phyloP scores from a whole-genome alignment of 768 basidiomycete species.

The Cantharellus anzutake region DNA sequence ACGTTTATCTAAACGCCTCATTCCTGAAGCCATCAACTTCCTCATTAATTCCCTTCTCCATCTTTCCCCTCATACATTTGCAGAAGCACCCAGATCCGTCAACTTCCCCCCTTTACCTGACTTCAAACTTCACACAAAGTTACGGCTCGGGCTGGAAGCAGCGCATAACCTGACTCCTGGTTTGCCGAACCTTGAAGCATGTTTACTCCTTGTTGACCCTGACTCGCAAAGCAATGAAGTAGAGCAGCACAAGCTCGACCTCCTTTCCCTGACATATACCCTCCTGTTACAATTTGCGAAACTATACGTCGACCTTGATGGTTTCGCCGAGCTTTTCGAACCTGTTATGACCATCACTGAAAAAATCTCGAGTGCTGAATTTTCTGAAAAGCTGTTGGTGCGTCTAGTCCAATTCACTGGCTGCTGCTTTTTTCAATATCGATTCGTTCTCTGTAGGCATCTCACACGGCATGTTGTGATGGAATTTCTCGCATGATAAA shows the following conservation, averaged over 20 bases:
- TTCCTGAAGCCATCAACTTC: slow-evolving; percentile 84
- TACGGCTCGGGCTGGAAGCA: slow-evolving; percentile 18
- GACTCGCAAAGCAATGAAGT: slow-evolving; percentile 13
- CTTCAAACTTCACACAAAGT: slow-evolving; percentile 32
- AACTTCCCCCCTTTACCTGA: slow-evolving; percentile 41
- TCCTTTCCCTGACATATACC: slow-evolving; percentile 41
- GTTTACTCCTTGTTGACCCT: slow-evolving; percentile 28
- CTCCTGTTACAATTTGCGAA: slow-evolving; percentile 53
- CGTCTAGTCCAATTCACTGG: slow-evolving; percentile 6
- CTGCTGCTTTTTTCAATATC: background rate
- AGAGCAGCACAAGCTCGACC: slow-evolving; percentile 55
- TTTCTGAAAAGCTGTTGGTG: slow-evolving; percentile 42
- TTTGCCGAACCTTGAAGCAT: slow-evolving; percentile 17
- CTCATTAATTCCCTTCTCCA: slow-evolving; percentile 48
- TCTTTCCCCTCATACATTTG: slow-evolving; percentile 45
- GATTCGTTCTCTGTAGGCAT: slow-evolving; percentile 22
- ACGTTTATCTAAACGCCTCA: slow-evolving; percentile 58
- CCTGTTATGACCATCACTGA: slow-evolving; percentile 46
- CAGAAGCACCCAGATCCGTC: slow-evolving; percentile 35
- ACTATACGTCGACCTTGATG: slow-evolving; percentile 56
- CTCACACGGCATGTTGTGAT: slow-evolving; percentile 27
- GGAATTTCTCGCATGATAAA: slow-evolving; percentile 44
- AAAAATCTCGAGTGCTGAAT: slow-evolving; percentile 24
- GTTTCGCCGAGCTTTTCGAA: slow-evolving; percentile 69
- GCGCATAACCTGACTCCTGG: slow-evolving; percentile 19